Conservation (phyloP, 352 stramenopile genomes). For the Globisporangium cystogenes region DNA sequence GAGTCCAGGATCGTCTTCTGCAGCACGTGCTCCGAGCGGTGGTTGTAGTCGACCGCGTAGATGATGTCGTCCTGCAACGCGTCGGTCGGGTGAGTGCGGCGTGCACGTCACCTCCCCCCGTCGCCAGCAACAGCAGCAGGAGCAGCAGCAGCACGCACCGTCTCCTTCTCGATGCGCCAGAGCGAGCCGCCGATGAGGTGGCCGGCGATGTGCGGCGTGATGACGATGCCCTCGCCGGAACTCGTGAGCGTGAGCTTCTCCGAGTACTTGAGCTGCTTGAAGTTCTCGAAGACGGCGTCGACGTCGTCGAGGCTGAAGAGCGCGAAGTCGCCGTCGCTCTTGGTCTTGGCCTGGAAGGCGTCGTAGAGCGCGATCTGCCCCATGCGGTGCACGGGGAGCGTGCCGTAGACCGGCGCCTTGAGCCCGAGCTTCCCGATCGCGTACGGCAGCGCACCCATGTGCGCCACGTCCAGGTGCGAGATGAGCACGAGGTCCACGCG, state of each 20-base stretch:
- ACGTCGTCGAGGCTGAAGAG: slow-evolving; percentile 93
- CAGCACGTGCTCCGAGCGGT: slow-evolving; percentile 93
- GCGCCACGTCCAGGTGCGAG: slow-evolving; percentile 84
- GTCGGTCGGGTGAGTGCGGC: neutral
- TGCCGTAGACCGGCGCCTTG: slow-evolving; percentile 90
- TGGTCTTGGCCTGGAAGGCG: slow-evolving; percentile 90
- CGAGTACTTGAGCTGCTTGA: slow-evolving; percentile 95
- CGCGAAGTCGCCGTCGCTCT: slow-evolving; percentile 88
- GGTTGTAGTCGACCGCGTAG: slow-evolving; percentile 91
- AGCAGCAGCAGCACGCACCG: slow-evolving; percentile 24
- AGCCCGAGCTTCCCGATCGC: slow-evolving; percentile 82
- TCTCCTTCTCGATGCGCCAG: slow-evolving; percentile 94
- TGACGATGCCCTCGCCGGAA: slow-evolving; percentile 83
- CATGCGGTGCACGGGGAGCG: slow-evolving; percentile 95
- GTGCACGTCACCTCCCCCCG: neutral
- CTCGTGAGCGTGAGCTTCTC: slow-evolving; percentile 89
- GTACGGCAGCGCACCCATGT: slow-evolving; percentile 90
- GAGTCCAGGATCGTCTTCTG: slow-evolving; percentile 93
- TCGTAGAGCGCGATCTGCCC: slow-evolving; percentile 96
- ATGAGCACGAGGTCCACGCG: slow-evolving; percentile 88
- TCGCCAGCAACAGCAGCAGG: too few relatives aligned
- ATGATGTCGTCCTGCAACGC: slow-evolving; percentile 88
- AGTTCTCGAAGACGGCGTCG: slow-evolving; percentile 90
- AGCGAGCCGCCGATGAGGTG: slow-evolving; percentile 94
- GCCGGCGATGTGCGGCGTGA: slow-evolving; percentile 92